These are phyloP conservation scores for Fraxinus quadrangulata DNA, from an alignment of 257 asterid genomes.

Conservation along the genomic window DNA sequence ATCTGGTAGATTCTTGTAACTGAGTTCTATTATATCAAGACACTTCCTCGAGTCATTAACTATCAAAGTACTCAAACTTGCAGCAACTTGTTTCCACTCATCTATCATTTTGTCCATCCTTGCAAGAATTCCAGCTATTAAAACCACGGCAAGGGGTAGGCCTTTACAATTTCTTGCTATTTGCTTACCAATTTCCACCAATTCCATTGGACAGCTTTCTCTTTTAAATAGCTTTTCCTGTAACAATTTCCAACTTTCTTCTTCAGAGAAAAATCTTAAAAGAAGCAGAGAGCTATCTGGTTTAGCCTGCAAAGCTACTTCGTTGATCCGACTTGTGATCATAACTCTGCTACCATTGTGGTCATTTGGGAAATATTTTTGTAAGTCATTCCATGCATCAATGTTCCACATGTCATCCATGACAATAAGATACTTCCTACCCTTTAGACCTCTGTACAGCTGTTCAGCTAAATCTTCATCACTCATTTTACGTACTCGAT, in stretches of 20 bases:
- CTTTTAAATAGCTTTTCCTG: neutral
- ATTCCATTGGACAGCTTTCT: neutral
- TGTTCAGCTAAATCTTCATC: neutral
- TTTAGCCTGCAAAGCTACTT: neutral
- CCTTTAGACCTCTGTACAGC: neutral
- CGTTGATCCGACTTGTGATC: neutral
- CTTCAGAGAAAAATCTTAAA: neutral
- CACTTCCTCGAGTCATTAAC: neutral
- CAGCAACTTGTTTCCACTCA: slow-evolving; percentile 1
- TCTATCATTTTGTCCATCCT: neutral
- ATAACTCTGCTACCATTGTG: slow-evolving; percentile 2
- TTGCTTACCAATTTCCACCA: neutral
- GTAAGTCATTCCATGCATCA: neutral
- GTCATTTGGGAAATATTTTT: neutral
- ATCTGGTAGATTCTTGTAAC: neutral
- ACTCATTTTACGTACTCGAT: neutral
- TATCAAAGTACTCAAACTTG: neutral
- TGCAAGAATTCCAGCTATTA: slow-evolving; percentile 19
- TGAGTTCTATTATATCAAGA: neutral
- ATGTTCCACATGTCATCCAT: slow-evolving; percentile 15
- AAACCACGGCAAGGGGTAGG: neutral
- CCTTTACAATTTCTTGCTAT: slow-evolving; percentile 2
- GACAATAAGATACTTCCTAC: slow-evolving; percentile 8
- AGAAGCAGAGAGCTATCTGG: neutral
- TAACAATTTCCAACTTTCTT: slow-evolving; percentile 21